Percentiles rank a stretch among this genome's conserved stretches.
Evolutionary conservation across 441 rosid genomes (phyloP).

Genomic region (Hura crepitans): DNA sequence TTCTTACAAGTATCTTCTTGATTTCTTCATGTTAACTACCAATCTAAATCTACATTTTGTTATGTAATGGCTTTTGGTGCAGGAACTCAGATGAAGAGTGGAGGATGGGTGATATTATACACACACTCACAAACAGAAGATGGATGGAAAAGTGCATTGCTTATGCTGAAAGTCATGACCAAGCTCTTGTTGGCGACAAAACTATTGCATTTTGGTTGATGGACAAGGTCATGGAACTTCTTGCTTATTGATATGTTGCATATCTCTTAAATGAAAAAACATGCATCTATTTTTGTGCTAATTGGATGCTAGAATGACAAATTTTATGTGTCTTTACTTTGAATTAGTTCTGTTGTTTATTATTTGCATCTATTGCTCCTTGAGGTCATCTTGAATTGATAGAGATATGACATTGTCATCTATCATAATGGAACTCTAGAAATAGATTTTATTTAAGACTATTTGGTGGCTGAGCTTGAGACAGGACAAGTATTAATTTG

Average conservation of each 20-base stretch:
- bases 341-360: background rate
- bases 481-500: background rate
- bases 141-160: constrained; percentile 85
- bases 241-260: constrained; percentile 8
- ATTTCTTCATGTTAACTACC: background rate
- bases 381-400: too few relatives aligned
- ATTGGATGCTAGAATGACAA: background rate
- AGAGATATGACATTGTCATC: too few relatives aligned
- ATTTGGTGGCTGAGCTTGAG: background rate
- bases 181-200: constrained; percentile 98
- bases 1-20: constrained; percentile 9
- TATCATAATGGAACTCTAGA: too few relatives aligned
- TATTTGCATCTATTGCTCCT: too few relatives aligned
- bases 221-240: constrained; percentile 76
- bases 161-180: constrained; percentile 98
- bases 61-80: constrained; percentile 23
- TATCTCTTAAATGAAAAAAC: background rate
- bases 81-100: constrained; percentile 91
- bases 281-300: background rate
- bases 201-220: constrained; percentile 97
- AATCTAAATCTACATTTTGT: constrained; percentile 1
- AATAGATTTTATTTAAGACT: background rate
- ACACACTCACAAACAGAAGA: constrained; percentile 85
- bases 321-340: background rate
- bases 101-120: constrained; percentile 70